Percentiles rank a stretch among this genome's conserved stretches.
Evolutionary conservation across 495 filamentous ascomycete genomes (phyloP).

Genomic region (Penicillium soppii): DNA sequence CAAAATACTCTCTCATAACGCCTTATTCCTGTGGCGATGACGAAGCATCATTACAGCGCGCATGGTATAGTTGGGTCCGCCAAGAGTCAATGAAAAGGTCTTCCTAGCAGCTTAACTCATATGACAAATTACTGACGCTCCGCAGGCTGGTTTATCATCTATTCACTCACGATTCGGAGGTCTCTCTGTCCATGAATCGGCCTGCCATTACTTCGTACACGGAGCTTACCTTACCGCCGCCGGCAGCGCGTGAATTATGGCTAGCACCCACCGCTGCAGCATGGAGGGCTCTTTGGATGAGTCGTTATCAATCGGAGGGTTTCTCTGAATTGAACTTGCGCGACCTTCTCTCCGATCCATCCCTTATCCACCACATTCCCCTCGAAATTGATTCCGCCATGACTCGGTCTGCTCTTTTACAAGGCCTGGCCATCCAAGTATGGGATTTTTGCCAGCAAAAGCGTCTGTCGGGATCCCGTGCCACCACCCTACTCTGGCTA

Average conservation of each 20-base stretch:
- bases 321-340: constrained; percentile 10
- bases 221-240: constrained; percentile 56
- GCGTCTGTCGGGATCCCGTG: constrained; percentile 10
- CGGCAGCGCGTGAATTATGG: constrained; percentile 53
- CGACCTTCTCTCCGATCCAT: constrained; percentile 20
- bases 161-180: constrained; percentile 55
- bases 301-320: constrained; percentile 15
- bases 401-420: constrained; percentile 43
- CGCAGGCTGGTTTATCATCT: constrained; percentile 52
- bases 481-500: constrained; percentile 22
- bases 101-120: background rate
- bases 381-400: constrained; percentile 43
- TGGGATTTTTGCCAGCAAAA: constrained; percentile 28
- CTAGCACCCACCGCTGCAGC: constrained; percentile 47
- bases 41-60: constrained; percentile 43
- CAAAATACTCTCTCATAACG: constrained; percentile 40
- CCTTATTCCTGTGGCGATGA: constrained; percentile 37
- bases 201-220: constrained; percentile 55
- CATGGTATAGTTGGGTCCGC: constrained; percentile 54
- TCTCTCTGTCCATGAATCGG: constrained; percentile 52
- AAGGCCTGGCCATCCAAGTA: constrained; percentile 22
- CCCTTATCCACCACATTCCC: constrained; percentile 12
- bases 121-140: background rate
- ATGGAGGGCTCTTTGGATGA: constrained; percentile 49
- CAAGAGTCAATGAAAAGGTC: constrained; percentile 45